Evolutionary conservation across 108 stramenopile genomes (phyloP).

Genomic region (Cyclotella kingstonii): DNA sequence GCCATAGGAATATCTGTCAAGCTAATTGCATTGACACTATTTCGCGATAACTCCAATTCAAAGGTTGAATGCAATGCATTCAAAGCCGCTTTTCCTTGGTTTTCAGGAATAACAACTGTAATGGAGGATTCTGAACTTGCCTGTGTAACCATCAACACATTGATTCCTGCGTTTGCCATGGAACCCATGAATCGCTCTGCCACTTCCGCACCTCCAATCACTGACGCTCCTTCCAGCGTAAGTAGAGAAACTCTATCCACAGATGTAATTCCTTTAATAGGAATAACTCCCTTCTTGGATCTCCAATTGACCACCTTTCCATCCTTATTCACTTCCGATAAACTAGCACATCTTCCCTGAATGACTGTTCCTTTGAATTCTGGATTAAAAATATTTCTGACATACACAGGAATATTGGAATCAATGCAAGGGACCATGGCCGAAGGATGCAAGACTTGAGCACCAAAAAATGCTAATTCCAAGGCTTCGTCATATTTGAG

Average conservation of each 20-base stretch:
- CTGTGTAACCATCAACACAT: conserved; percentile 86
- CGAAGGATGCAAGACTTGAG: conserved; percentile 85
- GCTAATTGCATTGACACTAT: conserved; percentile 54
- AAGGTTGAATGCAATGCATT: conserved; percentile 59
- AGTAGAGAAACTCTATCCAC: conserved; percentile 80
- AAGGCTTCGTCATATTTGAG: conserved; percentile 89
- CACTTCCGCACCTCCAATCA: conserved; percentile 84
- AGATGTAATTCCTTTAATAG: conserved; percentile 77
- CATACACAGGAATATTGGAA: conserved; percentile 76
- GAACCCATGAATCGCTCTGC: conserved; percentile 79
- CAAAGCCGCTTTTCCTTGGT: conserved; percentile 61
- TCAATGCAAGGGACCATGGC: conserved; percentile 80
- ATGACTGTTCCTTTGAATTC: conserved; percentile 74
- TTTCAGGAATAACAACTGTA: conserved; percentile 71
- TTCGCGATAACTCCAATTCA: conserved; percentile 67
- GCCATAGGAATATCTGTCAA: conserved; percentile 50
- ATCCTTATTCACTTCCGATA: conserved; percentile 42
- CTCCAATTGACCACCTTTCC: conserved; percentile 60
- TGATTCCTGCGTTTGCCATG: conserved; percentile 67
- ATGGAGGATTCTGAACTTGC: conserved; percentile 83
- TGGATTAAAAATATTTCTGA: conserved; percentile 88
- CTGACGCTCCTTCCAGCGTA: conserved; percentile 79
- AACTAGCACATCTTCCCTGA: conserved; percentile 55
- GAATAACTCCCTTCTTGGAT: conserved; percentile 55
- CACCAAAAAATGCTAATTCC: conserved; percentile 92